Base-by-base conservation (phyloP, 441 rosid genomes). In the Gossypium schwendimanii region DNA sequence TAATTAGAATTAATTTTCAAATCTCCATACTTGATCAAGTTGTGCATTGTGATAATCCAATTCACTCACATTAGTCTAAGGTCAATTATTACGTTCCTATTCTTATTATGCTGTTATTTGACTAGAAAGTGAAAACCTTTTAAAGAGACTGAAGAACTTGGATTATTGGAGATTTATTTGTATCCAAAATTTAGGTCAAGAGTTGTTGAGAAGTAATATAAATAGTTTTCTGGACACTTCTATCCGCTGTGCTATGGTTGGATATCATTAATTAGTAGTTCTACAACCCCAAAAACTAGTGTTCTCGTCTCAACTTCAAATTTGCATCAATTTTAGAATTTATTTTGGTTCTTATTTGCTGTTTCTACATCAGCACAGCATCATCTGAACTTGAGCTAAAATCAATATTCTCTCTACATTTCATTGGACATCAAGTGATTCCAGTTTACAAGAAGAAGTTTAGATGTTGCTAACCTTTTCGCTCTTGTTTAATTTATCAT, bases 401-500 rank as follows among this genome's bases (percentile, higher is more conserved):
- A 66, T 47, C 21, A 66, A 49, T 8, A 49, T 15, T 49, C 49
- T 66, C 41, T 26, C 24, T 24, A 49, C 26, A 20, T 66, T 66
- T 66, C n/a, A 24, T 66, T 47, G 9, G 55, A 8, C 21, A 24
- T 47, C 4, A 49, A 49, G 39, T 12, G 41, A 47, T 24, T 26
- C 58, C 20, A 66, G 49, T 65, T 23, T 6, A 67, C 23, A 49
- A 33, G 67, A 2, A 55, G 67, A 2, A 55, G 67, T 17, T 18
- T 3, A 60, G 62, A 26, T 72, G 31, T 79, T 72, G 75, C 84
- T 68, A 71, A 95, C 99, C 99, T 87, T 87, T 77, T 80, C 84
- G 62, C 71, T 88, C 66, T 75, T 80, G 71, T 52, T 50, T 52
- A 50, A 52, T 68, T 52, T 68, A 50, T 50, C 28, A 52, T 28